A percentile compares a stretch with the other conserved stretches of the same genome.
phyloP scores from a whole-genome alignment of 1,284 basidiomycete genomes.

The Cryptococcus deneoformans region DNA sequence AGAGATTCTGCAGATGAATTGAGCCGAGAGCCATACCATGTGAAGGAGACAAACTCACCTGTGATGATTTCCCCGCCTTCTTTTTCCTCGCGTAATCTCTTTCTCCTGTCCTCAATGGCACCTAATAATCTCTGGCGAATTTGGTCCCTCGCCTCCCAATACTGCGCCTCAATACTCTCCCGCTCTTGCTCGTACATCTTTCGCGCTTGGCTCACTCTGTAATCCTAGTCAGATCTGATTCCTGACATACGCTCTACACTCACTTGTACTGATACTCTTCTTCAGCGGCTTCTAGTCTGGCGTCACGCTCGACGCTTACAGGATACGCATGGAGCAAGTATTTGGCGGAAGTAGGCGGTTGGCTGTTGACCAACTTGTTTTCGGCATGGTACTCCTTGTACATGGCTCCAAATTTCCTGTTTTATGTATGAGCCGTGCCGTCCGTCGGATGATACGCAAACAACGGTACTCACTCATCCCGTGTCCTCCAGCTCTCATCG shows the following conservation, averaged over 20 bases:
- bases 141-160: slow-evolving; percentile 49
- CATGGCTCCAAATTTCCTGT: slow-evolving; percentile 47
- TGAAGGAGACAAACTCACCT: slow-evolving; percentile 37
- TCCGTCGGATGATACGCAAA: not conserved
- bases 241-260: slow-evolving; percentile 10
- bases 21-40: not conserved
- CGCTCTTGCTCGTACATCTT: slow-evolving; percentile 53
- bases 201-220: slow-evolving; percentile 36
- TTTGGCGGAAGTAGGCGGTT: slow-evolving; percentile 50
- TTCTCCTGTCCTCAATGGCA: slow-evolving; percentile 53
- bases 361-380: slow-evolving; percentile 44
- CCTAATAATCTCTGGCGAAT: slow-evolving; percentile 49
- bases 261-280: slow-evolving; percentile 52
- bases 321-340: slow-evolving; percentile 53
- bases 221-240: not conserved
- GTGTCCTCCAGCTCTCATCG: slow-evolving; percentile 50
- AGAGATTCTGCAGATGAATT: slow-evolving; percentile 32
- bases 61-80: slow-evolving; percentile 53
- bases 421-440: not conserved
- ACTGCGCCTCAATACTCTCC: slow-evolving; percentile 53
- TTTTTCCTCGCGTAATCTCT: slow-evolving; percentile 54
- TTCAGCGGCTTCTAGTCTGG: slow-evolving; percentile 49
- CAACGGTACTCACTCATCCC: slow-evolving; percentile 50
- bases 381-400: slow-evolving; percentile 48
- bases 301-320: slow-evolving; percentile 52